Evolutionary conservation across 257 asterid species (phyloP).

Genomic region (Solanum ahanhuiri): DNA sequence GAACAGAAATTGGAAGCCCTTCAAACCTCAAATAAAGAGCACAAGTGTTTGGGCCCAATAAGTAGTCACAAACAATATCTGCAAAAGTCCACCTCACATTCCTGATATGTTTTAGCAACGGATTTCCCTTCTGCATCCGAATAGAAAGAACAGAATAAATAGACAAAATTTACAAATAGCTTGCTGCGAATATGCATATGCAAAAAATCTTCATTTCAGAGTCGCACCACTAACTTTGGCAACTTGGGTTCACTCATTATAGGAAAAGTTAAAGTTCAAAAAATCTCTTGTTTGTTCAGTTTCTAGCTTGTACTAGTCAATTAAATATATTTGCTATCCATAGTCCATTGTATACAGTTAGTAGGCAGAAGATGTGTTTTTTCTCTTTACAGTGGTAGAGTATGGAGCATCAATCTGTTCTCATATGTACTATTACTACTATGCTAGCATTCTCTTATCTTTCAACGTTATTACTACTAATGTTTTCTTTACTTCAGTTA

Average conservation of each 20-base stretch:
- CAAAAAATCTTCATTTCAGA: not conserved
- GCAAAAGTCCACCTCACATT: conserved; percentile 89
- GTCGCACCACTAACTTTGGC: not conserved
- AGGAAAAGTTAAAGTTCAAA: not conserved
- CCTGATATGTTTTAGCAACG: conserved; percentile 86
- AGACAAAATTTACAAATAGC: not conserved
- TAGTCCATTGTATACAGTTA: not conserved
- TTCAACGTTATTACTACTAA: no score
- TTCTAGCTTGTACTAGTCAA: not conserved
- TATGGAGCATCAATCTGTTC: not conserved
- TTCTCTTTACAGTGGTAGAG: not conserved
- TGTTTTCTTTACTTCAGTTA: no score
- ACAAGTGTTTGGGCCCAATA: conserved; percentile 70
- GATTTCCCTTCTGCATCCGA: conserved; percentile 85
- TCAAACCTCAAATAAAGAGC: conserved; percentile 85
- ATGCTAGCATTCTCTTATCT: no score
- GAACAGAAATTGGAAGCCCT: not conserved
- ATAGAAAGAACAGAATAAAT: not conserved
- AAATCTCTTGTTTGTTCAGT: not conserved
- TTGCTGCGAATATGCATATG: not conserved
- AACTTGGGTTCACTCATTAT: not conserved
- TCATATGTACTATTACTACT: not conserved
- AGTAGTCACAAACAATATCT: conserved; percentile 70
- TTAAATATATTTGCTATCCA: not conserved
- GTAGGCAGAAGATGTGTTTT: not conserved